A percentile compares a stretch with the other conserved stretches of the same genome.
These are phyloP conservation scores for Panaeolus cyanescens DNA, from an alignment of 768 basidiomycete genomes.

Conservation along the genomic window DNA sequence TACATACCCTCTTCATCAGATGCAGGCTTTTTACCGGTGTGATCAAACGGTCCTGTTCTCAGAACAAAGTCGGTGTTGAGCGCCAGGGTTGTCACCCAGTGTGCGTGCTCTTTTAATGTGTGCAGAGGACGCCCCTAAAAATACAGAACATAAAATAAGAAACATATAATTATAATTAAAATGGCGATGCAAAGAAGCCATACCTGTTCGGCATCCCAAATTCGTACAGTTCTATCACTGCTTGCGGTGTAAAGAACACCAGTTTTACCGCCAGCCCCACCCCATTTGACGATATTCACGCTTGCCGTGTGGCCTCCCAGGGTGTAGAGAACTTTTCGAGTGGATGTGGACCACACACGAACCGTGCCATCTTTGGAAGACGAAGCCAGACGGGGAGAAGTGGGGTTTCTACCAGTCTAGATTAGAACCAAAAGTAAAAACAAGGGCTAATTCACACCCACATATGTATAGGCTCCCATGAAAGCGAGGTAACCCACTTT, in stretches of 20 bases:
- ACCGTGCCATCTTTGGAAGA: slow-evolving; percentile 97
- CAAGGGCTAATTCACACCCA: slow-evolving; percentile 35
- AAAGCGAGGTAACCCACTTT: slow-evolving; percentile 94
- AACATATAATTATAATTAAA: background rate
- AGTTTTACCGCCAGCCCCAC: slow-evolving; percentile 69
- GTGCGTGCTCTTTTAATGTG: slow-evolving; percentile 92
- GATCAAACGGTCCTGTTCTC: slow-evolving; percentile 94
- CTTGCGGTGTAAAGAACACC: slow-evolving; percentile 94
- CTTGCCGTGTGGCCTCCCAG: slow-evolving; percentile 93
- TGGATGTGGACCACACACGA: slow-evolving; percentile 86
- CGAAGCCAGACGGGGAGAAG: slow-evolving; percentile 84
- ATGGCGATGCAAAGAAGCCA: slow-evolving; percentile 18
- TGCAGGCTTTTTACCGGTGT: slow-evolving; percentile 74
- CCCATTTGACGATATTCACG: slow-evolving; percentile 96
- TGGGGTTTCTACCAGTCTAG: slow-evolving; percentile 57
- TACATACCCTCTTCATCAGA: slow-evolving; percentile 80
- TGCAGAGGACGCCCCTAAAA: slow-evolving; percentile 79
- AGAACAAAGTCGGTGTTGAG: slow-evolving; percentile 87
- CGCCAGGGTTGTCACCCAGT: slow-evolving; percentile 98
- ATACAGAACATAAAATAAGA: slow-evolving; percentile 5
- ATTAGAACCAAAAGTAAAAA: background rate
- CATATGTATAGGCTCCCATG: slow-evolving; percentile 97
- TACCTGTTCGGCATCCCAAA: slow-evolving; percentile 88
- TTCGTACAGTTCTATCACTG: slow-evolving; percentile 89
- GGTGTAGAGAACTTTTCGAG: slow-evolving; percentile 74